Evolutionary conservation across 371 early-diverging fungal species (phyloP).

Genomic region (Lichtheimia corymbifera): DNA sequence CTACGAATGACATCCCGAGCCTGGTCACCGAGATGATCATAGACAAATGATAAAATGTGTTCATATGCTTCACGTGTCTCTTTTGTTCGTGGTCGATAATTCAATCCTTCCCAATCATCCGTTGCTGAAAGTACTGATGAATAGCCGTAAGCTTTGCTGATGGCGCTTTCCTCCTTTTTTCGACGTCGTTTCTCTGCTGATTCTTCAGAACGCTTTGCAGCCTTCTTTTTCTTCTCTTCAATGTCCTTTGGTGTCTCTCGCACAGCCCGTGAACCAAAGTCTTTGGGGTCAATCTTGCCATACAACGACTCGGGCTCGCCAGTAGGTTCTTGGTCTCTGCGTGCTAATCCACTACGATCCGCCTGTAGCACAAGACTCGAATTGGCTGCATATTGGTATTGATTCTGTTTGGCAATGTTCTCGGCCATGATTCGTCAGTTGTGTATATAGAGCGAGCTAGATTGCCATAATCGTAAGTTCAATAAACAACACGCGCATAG

Average conservation of each 20-base stretch:
- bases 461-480: too few species aligned
- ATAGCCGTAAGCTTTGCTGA: constrained; percentile 75
- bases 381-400: constrained; percentile 91
- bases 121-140: constrained; percentile 87
- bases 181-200: constrained; percentile 54
- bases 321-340: constrained; percentile 91
- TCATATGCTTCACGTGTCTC: constrained; percentile 94
- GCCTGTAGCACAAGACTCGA: constrained; percentile 92
- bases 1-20: constrained; percentile 87
- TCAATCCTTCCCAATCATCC: constrained; percentile 84
- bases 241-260: constrained; percentile 68
- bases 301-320: constrained; percentile 94
- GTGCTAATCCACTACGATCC: constrained; percentile 79
- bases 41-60: constrained; percentile 81
- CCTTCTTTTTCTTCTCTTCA: constrained; percentile 69
- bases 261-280: constrained; percentile 84
- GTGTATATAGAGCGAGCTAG: too few species aligned
- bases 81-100: constrained; percentile 90
- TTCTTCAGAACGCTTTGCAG: constrained; percentile 46
- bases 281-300: constrained; percentile 83
- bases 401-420: constrained; percentile 71
- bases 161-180: constrained; percentile 61
- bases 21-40: constrained; percentile 84
- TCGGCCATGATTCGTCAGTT: constrained; percentile 64
- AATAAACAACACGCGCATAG: too few species aligned